Percentiles rank a stretch among this genome's conserved stretches.
Conservation (phyloP, 371 early-diverging fungal genomes). For the Rhizopus sp. region DNA sequence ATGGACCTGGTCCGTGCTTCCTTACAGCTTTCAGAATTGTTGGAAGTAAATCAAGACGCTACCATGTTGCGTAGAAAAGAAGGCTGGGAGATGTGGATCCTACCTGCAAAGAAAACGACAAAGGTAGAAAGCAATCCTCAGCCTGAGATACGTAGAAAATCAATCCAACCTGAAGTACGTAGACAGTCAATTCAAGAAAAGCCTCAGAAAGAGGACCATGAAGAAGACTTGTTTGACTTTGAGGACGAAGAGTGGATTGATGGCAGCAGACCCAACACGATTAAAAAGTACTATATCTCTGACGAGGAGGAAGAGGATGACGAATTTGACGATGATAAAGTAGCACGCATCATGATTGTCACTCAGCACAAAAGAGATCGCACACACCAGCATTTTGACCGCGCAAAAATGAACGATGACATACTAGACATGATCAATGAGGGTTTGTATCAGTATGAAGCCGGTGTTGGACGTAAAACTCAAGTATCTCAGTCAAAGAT, state of each 20-base stretch:
- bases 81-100: constrained; percentile 74
- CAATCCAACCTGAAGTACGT: neutral
- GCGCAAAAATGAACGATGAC: constrained; percentile 83
- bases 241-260: constrained; percentile 71
- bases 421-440: constrained; percentile 93
- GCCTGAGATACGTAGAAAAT: neutral
- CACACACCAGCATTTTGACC: constrained; percentile 74
- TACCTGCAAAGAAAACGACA: constrained; percentile 32
- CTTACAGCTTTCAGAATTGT: constrained; percentile 43
- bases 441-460: constrained; percentile 89
- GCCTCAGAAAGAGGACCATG: constrained; percentile 30
- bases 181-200: neutral
- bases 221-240: constrained; percentile 77
- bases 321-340: constrained; percentile 86
- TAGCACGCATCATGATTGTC: constrained; percentile 88
- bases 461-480: constrained; percentile 53
- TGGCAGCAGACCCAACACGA: constrained; percentile 56
- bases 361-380: constrained; percentile 82
- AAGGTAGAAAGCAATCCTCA: neutral
- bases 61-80: constrained; percentile 59
- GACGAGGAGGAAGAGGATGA: constrained; percentile 67
- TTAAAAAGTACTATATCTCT: constrained; percentile 66
- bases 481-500: constrained; percentile 59
- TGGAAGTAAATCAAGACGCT: constrained; percentile 36
- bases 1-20: constrained; percentile 56